Conservation (phyloP, 495 filamentous ascomycete species). For the Lepidopterella palustris region DNA sequence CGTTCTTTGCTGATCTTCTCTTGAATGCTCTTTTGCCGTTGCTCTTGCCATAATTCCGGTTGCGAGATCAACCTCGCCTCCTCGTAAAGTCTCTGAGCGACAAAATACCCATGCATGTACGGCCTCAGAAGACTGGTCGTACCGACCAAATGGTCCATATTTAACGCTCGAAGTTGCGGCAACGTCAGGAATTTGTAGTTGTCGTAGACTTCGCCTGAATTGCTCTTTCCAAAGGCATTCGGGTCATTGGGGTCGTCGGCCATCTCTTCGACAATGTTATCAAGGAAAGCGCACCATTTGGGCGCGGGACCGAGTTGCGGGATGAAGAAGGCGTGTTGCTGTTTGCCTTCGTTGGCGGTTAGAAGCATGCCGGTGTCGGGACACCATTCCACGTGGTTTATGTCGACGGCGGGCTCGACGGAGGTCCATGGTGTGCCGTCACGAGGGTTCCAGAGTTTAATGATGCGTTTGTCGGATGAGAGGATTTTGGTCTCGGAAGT, state of each 20-base stretch:
- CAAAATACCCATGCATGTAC: slow-evolving; percentile 99
- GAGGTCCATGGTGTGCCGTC: slow-evolving; percentile 86
- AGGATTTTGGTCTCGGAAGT: slow-evolving; percentile 76
- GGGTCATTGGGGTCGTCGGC: slow-evolving; percentile 71
- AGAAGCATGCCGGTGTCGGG: slow-evolving; percentile 84
- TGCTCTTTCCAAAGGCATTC: slow-evolving; percentile 46
- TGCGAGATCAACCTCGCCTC: slow-evolving; percentile 88
- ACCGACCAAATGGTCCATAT: slow-evolving; percentile 78
- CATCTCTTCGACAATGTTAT: slow-evolving; percentile 98
- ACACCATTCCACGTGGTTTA: slow-evolving; percentile 86
- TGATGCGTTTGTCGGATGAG: slow-evolving; percentile 86
- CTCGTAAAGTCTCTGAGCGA: slow-evolving; percentile 85
- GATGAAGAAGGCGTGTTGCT: slow-evolving; percentile 93
- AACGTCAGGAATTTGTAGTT: slow-evolving; percentile 96
- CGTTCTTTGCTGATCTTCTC: slow-evolving; percentile 93
- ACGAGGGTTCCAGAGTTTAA: slow-evolving; percentile 89
- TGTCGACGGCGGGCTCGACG: slow-evolving; percentile 87
- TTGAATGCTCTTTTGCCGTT: slow-evolving; percentile 76
- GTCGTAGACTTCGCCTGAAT: slow-evolving; percentile 75
- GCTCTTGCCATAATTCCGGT: slow-evolving; percentile 85
- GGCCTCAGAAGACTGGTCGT: slow-evolving; percentile 79
- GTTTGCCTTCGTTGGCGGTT: slow-evolving; percentile 89
- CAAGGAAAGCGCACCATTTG: slow-evolving; percentile 92
- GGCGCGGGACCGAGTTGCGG: slow-evolving; percentile 89
- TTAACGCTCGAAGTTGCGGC: slow-evolving; percentile 71